Evolutionary conservation across 2,329 filamentous ascomycete species (phyloP), one percentile per base, ranked within the genome.

Genomic region (Pochonia chlamydosporia): DNA sequence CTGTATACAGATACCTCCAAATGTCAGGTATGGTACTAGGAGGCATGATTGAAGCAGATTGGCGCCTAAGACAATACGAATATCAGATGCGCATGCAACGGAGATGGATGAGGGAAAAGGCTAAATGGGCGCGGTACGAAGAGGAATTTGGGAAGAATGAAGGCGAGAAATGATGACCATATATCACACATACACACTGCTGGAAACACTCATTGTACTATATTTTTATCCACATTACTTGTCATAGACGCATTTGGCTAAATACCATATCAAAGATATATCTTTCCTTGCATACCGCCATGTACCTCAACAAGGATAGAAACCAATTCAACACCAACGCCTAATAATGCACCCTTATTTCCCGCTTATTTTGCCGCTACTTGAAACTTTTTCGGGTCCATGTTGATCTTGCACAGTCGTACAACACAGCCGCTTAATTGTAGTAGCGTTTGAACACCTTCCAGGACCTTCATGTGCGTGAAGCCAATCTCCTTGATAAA

Each of bases 401-500:
- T 97, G 67, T 96, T 96, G 65, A 97, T 84, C 74, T 87, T 95
- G 71, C 89, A 93, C 48, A 99, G 74, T 59, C 92, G 84, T 14
- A 89, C 90, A 20, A 99, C 78, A 63, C 92, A 97, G 10, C 92
- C 93, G 61, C 89, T 95, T 40, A 99, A 76, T 68, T 99, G 93
- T 49, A 99, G 77, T 52, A 96, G 78, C 7, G 92, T 96, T 69
- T 97, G 92, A 21, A 99, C 89, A 25, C 93, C 93, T 63, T 99
- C 93, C n/a, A 99, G 73, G 47, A 99, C 92, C 66, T 95, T 91
- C 93, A 99, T 99, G 64, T 99, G 93, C 3, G 93, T 95, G 68
- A 97, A 97, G 45, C 93, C 93, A 67, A 99, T 99, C 70, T 96
- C 93, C 71, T 90, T 92, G 71, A 97, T 95, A 59, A 97, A 99